Conservation (phyloP, 371 early-diverging fungal species). For the Lichtheimia hyalospora region DNA sequence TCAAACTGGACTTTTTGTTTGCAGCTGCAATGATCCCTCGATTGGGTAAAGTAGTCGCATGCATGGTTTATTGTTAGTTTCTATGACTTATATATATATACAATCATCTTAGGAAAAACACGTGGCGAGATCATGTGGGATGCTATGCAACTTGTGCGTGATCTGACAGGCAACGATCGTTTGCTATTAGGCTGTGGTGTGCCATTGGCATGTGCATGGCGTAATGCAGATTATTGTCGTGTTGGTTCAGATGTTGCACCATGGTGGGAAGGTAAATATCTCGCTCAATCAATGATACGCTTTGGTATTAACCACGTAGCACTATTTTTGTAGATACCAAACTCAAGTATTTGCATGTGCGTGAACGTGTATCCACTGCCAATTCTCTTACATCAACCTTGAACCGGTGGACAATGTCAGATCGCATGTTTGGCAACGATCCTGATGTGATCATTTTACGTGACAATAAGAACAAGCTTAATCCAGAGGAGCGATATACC, state of each 20-base stretch:
- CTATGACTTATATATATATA: constrained; percentile 57
- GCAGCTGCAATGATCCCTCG: constrained; percentile 59
- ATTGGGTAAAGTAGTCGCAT: constrained; percentile 32
- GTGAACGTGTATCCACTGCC: constrained; percentile 57
- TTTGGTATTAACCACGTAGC: no score
- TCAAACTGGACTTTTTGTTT: constrained; percentile 61
- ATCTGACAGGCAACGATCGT: constrained; percentile 47
- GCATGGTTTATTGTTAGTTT: constrained; percentile 58
- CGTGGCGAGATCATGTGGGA: constrained; percentile 65
- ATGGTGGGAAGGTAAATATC: constrained; percentile 48
- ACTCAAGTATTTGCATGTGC: constrained; percentile 52
- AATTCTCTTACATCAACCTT: constrained; percentile 57
- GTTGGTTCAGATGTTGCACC: constrained; percentile 61
- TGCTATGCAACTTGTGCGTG: constrained; percentile 55
- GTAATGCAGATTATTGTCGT: constrained; percentile 57
- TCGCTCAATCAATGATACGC: no score
- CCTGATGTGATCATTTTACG: constrained; percentile 63
- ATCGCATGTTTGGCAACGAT: constrained; percentile 62
- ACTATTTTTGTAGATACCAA: constrained; percentile 21
- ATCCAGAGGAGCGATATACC: constrained; percentile 45
- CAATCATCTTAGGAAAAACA: constrained; percentile 41
- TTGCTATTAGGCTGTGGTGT: constrained; percentile 59
- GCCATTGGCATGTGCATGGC: constrained; percentile 52
- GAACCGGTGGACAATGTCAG: constrained; percentile 49
- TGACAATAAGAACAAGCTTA: constrained; percentile 46